Percentiles rank a stretch among this genome's conserved stretches.
Evolutionary conservation across 441 rosid species (phyloP).

Genomic region (Dalechampia spathulata): DNA sequence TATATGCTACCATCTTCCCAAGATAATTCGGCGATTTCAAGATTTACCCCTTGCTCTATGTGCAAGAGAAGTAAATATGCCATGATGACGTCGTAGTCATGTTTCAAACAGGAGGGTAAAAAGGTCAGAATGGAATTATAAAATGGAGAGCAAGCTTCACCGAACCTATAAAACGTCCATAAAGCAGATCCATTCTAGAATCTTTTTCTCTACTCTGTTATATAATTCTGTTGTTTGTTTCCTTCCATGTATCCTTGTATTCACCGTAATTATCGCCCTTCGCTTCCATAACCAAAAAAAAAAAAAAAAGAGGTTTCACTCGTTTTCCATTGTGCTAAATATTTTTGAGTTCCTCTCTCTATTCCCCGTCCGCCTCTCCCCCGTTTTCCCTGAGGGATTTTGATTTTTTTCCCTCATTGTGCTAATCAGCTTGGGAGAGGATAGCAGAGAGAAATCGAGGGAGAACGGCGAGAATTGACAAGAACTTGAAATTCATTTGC

Average conservation of each 20-base stretch:
- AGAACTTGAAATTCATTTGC: neutral
- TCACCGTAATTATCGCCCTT: slow-evolving; percentile 11
- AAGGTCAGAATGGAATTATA: no score
- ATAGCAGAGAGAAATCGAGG: no score
- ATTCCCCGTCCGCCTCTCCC: neutral
- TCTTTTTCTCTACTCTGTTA: neutral
- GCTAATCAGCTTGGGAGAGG: no score
- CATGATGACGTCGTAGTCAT: no score
- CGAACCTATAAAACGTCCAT: slow-evolving; percentile 1
- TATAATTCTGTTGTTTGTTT: slow-evolving; percentile 1
- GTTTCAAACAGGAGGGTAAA: no score
- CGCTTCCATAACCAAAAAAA: slow-evolving; percentile 10
- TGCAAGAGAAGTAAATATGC: no score
- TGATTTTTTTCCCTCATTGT: neutral
- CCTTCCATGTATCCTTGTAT: neutral
- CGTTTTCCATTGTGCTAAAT: no score
- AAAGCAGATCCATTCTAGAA: neutral
- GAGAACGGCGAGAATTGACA: slow-evolving; percentile 1
- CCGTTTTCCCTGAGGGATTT: neutral
- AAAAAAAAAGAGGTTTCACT: neutral
- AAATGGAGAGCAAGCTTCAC: neutral
- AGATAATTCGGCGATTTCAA: no score
- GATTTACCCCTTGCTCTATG: no score
- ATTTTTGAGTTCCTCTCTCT: neutral
- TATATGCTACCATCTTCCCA: no score